phyloP scores from a whole-genome alignment of 2,329 filamentous ascomycete genomes.

The Fusarium liriodendri region DNA sequence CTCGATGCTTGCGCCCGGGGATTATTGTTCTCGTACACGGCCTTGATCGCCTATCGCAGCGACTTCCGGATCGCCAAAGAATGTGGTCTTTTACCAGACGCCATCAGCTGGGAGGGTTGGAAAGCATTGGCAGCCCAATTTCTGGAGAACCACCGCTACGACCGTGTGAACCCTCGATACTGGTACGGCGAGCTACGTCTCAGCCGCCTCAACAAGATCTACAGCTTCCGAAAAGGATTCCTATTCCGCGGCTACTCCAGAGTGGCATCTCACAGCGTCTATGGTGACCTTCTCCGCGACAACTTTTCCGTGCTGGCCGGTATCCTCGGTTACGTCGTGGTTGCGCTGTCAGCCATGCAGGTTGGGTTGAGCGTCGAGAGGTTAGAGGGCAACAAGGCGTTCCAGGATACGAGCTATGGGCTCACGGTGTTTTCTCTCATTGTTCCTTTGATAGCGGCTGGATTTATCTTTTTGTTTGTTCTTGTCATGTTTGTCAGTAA shows the following conservation, averaged over 20 bases:
- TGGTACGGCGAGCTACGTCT: slow-evolving; percentile 56
- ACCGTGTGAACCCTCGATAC: slow-evolving; percentile 52
- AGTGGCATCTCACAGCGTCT: slow-evolving; percentile 31
- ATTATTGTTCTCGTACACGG: slow-evolving; percentile 53
- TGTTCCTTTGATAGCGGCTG: slow-evolving; percentile 25
- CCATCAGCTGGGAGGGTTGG: slow-evolving; percentile 54
- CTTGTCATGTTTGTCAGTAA: slow-evolving; percentile 32
- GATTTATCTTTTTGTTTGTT: slow-evolving; percentile 24
- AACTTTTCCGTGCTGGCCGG: slow-evolving; percentile 33
- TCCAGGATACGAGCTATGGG: slow-evolving; percentile 26
- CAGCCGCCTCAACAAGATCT: slow-evolving; percentile 50
- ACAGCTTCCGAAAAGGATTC: slow-evolving; percentile 23
- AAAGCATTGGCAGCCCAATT: slow-evolving; percentile 43
- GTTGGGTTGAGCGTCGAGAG: slow-evolving; percentile 22
- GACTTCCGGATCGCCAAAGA: slow-evolving; percentile 53
- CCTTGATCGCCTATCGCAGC: slow-evolving; percentile 50
- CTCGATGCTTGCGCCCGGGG: slow-evolving; percentile 47
- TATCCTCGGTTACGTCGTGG: slow-evolving; percentile 32
- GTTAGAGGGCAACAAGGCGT: slow-evolving; percentile 4
- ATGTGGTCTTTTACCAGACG: slow-evolving; percentile 48
- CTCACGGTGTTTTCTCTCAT: slow-evolving; percentile 28
- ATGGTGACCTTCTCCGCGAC: slow-evolving; percentile 29
- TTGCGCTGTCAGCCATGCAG: slow-evolving; percentile 34
- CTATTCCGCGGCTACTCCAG: slow-evolving; percentile 28
- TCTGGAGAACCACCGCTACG: slow-evolving; percentile 43